A percentile compares a stretch with the other conserved stretches of the same genome.
Conservation (phyloP, 164 flowering plant genomes). For the Dillenia suffruticosa region DNA sequence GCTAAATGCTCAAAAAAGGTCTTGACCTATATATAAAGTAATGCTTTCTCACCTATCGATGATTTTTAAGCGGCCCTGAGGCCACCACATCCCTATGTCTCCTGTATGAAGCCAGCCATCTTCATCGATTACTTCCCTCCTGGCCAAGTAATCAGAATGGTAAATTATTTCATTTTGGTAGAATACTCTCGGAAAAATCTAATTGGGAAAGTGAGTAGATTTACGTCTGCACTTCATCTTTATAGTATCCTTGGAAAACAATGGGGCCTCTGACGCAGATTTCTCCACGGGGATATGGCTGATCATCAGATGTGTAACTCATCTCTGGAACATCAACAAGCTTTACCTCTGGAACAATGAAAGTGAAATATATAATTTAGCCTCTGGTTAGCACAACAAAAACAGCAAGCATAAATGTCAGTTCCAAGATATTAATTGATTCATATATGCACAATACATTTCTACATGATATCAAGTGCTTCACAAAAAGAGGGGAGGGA, state of each 20-base stretch:
- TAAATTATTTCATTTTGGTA: slow-evolving; percentile 1
- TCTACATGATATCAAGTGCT: too few species aligned
- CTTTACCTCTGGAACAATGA: slow-evolving; percentile 66
- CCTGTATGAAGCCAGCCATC: slow-evolving; percentile 97
- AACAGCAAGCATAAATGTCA: background rate
- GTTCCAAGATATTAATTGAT: too few species aligned
- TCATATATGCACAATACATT: too few species aligned
- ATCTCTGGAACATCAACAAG: slow-evolving; percentile 96
- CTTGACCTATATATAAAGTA: background rate
- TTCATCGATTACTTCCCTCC: slow-evolving; percentile 83
- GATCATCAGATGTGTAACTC: slow-evolving; percentile 88
- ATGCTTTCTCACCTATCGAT: slow-evolving; percentile 68
- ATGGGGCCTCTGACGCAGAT: slow-evolving; percentile 92
- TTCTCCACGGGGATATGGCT: slow-evolving; percentile 93
- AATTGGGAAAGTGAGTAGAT: background rate
- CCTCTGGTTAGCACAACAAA: background rate
- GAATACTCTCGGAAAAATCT: background rate
- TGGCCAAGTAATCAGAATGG: slow-evolving; percentile 24
- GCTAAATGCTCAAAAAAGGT: background rate
- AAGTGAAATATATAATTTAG: slow-evolving; percentile 1
- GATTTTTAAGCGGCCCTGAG: slow-evolving; percentile 84
- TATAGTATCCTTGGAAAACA: slow-evolving; percentile 79
- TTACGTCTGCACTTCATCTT: slow-evolving; percentile 94
- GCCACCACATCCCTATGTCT: slow-evolving; percentile 81
- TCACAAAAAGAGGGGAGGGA: too few species aligned